These are phyloP conservation scores for Fusarium coffeatum DNA, from an alignment of 2,329 filamentous ascomycete species.

Conservation along the genomic window DNA sequence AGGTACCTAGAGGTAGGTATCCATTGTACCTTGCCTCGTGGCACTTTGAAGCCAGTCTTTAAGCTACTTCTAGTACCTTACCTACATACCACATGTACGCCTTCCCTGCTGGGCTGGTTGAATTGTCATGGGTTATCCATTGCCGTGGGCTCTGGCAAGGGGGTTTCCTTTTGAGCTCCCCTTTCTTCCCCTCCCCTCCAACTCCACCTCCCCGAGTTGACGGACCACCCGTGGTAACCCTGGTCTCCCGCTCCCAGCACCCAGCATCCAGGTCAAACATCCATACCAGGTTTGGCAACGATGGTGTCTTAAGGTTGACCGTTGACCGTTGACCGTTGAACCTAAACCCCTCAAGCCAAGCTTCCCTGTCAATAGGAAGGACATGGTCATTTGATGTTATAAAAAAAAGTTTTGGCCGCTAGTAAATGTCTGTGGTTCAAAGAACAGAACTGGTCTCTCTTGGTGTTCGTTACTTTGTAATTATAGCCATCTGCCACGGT, in stretches of 20 bases:
- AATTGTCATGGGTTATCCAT: conserved; percentile 40
- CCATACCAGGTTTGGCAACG: conserved; percentile 29
- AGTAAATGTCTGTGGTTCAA: not conserved
- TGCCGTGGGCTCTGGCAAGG: conserved; percentile 45
- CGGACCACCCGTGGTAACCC: conserved; percentile 43
- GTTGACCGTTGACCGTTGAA: conserved; percentile 44
- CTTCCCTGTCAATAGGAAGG: conserved; percentile 20
- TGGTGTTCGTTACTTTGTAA: not conserved
- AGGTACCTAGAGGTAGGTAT: not conserved
- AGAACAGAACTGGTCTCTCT: not conserved
- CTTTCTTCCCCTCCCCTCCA: conserved; percentile 29
- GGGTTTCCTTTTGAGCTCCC: conserved; percentile 34
- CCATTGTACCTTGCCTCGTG: conserved; percentile 4
- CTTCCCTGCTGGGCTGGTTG: conserved; percentile 42
- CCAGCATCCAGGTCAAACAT: conserved; percentile 36
- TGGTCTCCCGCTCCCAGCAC: conserved; percentile 46
- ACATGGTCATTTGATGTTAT: not conserved
- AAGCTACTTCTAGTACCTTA: not conserved
- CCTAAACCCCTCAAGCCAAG: conserved; percentile 33
- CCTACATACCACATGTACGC: conserved; percentile 4
- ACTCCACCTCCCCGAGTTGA: conserved; percentile 46
- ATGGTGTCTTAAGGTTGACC: conserved; percentile 33
- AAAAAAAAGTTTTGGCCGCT: not conserved
- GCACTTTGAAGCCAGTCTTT: conserved; percentile 33
- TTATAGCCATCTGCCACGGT: not conserved